Evolutionary conservation across 2,329 filamentous ascomycete species (phyloP), one percentile per base, ranked within the genome.

Genomic region (Fusarium poae): DNA sequence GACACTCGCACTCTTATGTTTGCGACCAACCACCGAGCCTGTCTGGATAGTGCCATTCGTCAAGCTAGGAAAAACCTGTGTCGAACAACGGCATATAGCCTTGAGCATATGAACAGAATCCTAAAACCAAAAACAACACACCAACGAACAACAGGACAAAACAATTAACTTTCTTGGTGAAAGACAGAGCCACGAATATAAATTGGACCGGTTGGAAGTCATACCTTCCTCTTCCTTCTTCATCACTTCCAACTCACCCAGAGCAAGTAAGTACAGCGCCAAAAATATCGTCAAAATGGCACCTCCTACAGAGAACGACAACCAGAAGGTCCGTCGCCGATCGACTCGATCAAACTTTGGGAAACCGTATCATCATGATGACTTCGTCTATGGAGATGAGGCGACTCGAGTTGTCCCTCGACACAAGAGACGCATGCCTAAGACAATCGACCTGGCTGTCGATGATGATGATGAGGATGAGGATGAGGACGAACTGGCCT

Each of bases 261-360:
- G 25, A 25, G 25, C 7, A 25, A 5, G 25, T 50, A 27, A 27
- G 8, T n/a, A 32, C 23, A 34, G n/a, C 21, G 43, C 18, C 7
- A 37, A 45, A 32, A 23, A 21, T 21, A 46, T 25, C 32, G 6
- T n/a, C 30, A 49, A 65, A 9, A 65, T 65, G 54, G 2, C 15
- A 21, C 29, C 48, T 21, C 20, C 37, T 10, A 27, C 35, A 4
- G 21, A 34, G 11, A 57, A 42, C 23, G 42, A 35, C 12, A 29
- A 46, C 11, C 51, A 43, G 34, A 23, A 57, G 15, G 18, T 29
- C n/a, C 34, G 42, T 27, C 64, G 43, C 15, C 34, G 64, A 20
- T 63, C 62, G 3, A 50, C 29, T 8, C 51, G 62, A 29, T 40
- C 42, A 32, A 63, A 21, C 23, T 23, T 64, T 16, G 62, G 63